Evolutionary conservation across 352 stramenopile genomes (phyloP).

Genomic region (Globisporangium recalcitrans): DNA sequence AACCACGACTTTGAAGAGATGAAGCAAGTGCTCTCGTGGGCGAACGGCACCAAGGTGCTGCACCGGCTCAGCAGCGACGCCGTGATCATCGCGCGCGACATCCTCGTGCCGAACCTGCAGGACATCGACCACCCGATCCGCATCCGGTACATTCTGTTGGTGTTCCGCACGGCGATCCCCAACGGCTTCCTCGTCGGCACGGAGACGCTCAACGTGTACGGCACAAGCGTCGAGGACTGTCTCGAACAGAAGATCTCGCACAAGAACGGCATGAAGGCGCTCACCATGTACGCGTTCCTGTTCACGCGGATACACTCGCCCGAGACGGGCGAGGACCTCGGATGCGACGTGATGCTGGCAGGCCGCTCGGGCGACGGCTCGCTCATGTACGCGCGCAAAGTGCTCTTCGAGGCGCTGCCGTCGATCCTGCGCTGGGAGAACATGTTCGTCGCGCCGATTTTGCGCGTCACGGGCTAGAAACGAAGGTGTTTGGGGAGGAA

Average conservation of each 20-base stretch:
- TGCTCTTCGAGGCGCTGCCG: slow-evolving; percentile 30
- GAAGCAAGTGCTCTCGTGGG: slow-evolving; percentile 26
- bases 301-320: slow-evolving; percentile 21
- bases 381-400: slow-evolving; percentile 29
- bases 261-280: slow-evolving; percentile 15
- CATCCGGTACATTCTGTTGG: slow-evolving; percentile 26
- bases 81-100: slow-evolving; percentile 23
- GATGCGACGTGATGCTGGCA: slow-evolving; percentile 28
- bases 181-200: slow-evolving; percentile 25
- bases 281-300: slow-evolving; percentile 36
- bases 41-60: slow-evolving; percentile 35
- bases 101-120: slow-evolving; percentile 25
- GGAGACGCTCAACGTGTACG: slow-evolving; percentile 27
- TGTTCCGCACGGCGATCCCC: slow-evolving; percentile 18
- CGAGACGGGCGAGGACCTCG: slow-evolving; percentile 7
- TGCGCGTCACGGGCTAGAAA: slow-evolving; percentile 20
- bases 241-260: slow-evolving; percentile 22
- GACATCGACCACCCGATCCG: slow-evolving; percentile 27
- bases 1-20: slow-evolving; percentile 21
- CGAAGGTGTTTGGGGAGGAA: neutral
- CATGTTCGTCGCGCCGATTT: slow-evolving; percentile 28
- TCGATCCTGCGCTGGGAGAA: slow-evolving; percentile 41
- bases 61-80: slow-evolving; percentile 22
- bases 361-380: slow-evolving; percentile 26
- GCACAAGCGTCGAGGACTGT: slow-evolving; percentile 15